Evolutionary conservation across 306 rosid genomes (phyloP).

Genomic region (Trichosanthes cucumerina): DNA sequence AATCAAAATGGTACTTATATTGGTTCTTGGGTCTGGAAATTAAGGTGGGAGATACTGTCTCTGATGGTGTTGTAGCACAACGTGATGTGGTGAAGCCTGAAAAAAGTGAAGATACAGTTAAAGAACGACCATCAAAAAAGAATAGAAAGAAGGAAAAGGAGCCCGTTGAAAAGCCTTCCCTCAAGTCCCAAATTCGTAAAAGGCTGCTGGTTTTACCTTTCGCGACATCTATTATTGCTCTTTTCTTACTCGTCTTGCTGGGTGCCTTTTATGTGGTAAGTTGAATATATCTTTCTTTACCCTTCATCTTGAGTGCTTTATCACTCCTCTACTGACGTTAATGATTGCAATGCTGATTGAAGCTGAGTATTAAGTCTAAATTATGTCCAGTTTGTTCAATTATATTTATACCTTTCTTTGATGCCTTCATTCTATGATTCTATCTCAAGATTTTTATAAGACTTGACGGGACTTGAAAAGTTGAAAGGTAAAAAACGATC

Average conservation of each 20-base stretch:
- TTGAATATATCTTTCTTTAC: constrained; percentile 13
- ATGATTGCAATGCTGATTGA: not conserved
- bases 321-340: not conserved
- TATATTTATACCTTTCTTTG: not conserved
- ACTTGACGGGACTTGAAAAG: not conserved
- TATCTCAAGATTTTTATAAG: not conserved
- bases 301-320: not conserved
- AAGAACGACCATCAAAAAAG: constrained; percentile 74
- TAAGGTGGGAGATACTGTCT: constrained; percentile 54
- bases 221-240: constrained; percentile 68
- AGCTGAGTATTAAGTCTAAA: not conserved
- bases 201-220: constrained; percentile 90
- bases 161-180: constrained; percentile 57
- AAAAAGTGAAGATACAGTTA: constrained; percentile 51
- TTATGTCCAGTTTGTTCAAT: not conserved
- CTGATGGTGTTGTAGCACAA: constrained; percentile 34
- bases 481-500: not conserved
- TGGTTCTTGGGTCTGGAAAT: constrained; percentile 20
- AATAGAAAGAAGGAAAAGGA: constrained; percentile 79
- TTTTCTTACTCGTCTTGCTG: constrained; percentile 70
- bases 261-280: constrained; percentile 99
- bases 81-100: constrained; percentile 50
- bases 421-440: not conserved
- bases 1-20: constrained; percentile 6
- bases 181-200: constrained; percentile 51